phyloP scores from a whole-genome alignment of 257 asterid species.

The Nicotiana noctiflora region DNA sequence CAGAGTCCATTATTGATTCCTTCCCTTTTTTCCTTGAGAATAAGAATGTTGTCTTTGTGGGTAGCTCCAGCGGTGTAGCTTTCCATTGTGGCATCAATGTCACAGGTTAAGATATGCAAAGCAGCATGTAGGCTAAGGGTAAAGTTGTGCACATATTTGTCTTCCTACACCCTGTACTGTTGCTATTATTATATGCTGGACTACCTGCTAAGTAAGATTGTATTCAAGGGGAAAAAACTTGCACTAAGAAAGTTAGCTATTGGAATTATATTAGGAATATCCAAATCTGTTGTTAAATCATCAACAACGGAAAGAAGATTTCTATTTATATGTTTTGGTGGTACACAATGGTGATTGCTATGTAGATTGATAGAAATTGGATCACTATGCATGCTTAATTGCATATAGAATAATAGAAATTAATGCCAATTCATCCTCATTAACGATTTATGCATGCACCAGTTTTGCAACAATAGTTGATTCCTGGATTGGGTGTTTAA shows the following conservation, averaged over 20 bases:
- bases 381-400: conserved; percentile 1
- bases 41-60: background rate
- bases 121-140: background rate
- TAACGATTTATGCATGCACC: background rate
- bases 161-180: background rate
- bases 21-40: background rate
- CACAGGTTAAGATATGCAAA: background rate
- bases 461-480: background rate
- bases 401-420: background rate
- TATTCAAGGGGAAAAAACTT: background rate
- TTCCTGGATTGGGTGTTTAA: background rate
- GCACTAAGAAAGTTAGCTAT: background rate
- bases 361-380: background rate
- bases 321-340: background rate
- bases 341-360: background rate
- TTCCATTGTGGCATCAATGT: background rate
- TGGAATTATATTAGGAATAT: background rate
- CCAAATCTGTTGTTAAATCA: background rate
- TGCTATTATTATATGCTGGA: background rate
- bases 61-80: background rate
- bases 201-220: background rate
- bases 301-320: background rate
- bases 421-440: background rate
- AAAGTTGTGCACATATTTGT: background rate
- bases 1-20: background rate